Conservation (phyloP, 352 stramenopile species). For the Pythium sukuiense region DNA sequence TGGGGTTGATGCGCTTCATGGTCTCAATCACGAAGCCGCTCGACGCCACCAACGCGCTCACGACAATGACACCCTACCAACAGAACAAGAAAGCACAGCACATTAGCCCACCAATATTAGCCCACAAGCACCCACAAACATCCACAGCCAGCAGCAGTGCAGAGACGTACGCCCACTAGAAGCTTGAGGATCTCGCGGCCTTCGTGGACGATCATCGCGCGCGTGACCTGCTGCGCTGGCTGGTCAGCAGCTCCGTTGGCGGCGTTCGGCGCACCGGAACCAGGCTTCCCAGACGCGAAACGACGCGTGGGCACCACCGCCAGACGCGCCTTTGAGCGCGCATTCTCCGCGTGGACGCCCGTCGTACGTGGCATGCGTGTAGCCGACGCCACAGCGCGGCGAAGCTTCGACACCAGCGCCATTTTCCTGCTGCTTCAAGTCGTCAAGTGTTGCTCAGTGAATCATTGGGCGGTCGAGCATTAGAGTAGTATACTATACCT, state of each 20-base stretch:
- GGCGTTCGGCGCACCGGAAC: too few species aligned
- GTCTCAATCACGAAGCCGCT: constrained; percentile 72
- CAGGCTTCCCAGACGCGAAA: constrained; percentile 4
- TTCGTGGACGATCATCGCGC: constrained; percentile 51
- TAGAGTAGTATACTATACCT: background rate
- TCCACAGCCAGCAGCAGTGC: background rate
- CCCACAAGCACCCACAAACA: background rate
- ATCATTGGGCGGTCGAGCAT: background rate
- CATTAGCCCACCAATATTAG: too few species aligned
- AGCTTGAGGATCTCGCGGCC: constrained; percentile 67
- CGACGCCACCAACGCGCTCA: constrained; percentile 44
- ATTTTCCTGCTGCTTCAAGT: background rate
- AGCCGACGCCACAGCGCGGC: constrained; percentile 3
- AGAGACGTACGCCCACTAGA: constrained; percentile 41
- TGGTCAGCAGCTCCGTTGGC: constrained; percentile 2
- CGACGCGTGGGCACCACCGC: background rate
- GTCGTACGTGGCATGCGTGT: background rate
- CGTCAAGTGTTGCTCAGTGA: too few species aligned
- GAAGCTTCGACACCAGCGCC: background rate
- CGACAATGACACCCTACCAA: constrained; percentile 41
- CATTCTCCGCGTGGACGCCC: background rate
- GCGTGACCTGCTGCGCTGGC: constrained; percentile 29
- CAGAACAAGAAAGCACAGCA: too few species aligned
- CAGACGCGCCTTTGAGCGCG: background rate
- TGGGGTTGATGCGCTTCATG: constrained; percentile 59